Percentiles rank a stretch among this genome's conserved stretches.
Evolutionary conservation across 495 filamentous ascomycete species (phyloP).

Genomic region (Geopyxis carbonaria): DNA sequence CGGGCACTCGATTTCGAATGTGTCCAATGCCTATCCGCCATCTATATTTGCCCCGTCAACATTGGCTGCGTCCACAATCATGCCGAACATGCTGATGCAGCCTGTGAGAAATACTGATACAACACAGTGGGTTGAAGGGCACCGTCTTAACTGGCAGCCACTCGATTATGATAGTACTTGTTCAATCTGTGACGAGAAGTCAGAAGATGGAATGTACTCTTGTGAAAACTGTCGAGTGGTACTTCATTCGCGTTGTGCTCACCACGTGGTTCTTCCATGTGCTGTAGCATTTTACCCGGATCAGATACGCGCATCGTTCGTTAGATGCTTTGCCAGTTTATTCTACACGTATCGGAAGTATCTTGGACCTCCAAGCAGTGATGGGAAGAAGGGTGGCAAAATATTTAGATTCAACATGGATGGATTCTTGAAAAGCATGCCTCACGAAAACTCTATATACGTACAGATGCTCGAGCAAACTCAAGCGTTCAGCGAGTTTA

Average conservation of each 20-base stretch:
- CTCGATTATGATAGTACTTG: constrained; percentile 55
- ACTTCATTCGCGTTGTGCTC: constrained; percentile 67
- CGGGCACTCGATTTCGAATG: constrained; percentile 41
- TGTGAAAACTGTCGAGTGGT: constrained; percentile 59
- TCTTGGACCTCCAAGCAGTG: constrained; percentile 52
- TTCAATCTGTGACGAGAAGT: constrained; percentile 74
- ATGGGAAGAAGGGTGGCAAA: constrained; percentile 73
- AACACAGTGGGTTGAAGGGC: constrained; percentile 82
- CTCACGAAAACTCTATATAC: constrained; percentile 80
- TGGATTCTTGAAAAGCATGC: constrained; percentile 75
- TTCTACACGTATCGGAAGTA: constrained; percentile 91
- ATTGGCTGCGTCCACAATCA: constrained; percentile 92
- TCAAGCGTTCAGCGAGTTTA: constrained; percentile 94
- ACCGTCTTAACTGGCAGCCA: constrained; percentile 61
- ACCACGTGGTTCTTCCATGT: constrained; percentile 69
- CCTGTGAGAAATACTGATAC: constrained; percentile 74
- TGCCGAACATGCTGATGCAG: constrained; percentile 75
- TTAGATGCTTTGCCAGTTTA: constrained; percentile 81
- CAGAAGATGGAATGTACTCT: constrained; percentile 76
- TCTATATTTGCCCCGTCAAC: constrained; percentile 94
- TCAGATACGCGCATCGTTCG: constrained; percentile 80
- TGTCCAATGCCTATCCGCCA: constrained; percentile 61
- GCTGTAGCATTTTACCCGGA: constrained; percentile 79
- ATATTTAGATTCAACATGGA: constrained; percentile 91
- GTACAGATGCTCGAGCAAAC: constrained; percentile 76